phyloP scores from a whole-genome alignment of 345 rosid genomes.

The Eucalyptus victrix region DNA sequence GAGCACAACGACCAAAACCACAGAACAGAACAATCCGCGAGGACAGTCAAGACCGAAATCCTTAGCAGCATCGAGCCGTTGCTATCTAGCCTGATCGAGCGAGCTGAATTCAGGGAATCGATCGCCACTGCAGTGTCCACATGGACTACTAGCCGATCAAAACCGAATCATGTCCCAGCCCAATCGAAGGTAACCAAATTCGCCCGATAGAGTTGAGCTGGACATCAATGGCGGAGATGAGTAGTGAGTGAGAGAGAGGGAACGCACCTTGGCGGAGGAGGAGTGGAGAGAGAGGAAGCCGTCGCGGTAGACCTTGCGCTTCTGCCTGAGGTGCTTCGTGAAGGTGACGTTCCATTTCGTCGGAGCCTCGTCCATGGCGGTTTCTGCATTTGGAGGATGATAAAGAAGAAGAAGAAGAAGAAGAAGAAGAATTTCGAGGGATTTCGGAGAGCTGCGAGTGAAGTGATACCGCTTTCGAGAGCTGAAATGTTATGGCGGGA shows the following conservation, averaged over 20 bases:
- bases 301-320: constrained; percentile 73
- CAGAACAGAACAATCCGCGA: neutral
- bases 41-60: neutral
- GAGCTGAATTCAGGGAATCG: neutral
- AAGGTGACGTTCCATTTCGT: constrained; percentile 69
- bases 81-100: neutral
- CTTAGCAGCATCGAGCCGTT: neutral
- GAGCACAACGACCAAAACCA: neutral
- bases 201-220: neutral
- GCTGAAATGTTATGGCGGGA: too few relatives aligned
- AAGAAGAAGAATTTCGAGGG: neutral
- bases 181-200: neutral
- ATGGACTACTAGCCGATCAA: neutral
- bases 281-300: constrained; percentile 51
- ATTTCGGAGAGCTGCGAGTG: neutral
- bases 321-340: constrained; percentile 78
- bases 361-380: neutral
- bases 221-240: neutral
- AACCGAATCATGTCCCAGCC: neutral
- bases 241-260: neutral
- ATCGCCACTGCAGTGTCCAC: neutral
- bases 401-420: neutral
- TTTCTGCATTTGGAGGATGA: neutral
- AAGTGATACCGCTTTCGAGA: too few relatives aligned
- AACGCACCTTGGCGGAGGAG: constrained; percentile 41